Conservation (phyloP, 805 yeast species). For the Myxozyma monticola region DNA sequence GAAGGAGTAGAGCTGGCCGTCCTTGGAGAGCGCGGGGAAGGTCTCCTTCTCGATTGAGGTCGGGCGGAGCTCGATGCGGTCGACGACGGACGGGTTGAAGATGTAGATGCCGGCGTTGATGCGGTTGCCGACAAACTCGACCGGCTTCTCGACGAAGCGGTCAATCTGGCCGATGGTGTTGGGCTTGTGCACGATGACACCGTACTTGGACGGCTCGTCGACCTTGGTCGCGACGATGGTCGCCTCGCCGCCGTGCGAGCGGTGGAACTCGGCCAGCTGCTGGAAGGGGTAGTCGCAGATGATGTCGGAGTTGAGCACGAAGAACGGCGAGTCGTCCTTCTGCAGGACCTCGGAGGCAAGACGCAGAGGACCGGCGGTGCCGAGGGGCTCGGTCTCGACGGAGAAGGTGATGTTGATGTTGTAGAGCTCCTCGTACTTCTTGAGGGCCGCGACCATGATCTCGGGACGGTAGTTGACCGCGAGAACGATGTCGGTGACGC, state of each 20-base stretch:
- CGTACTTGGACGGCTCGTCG: slow-evolving; percentile 98
- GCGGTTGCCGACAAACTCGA: slow-evolving; percentile 99
- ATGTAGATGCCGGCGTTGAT: slow-evolving; percentile 99
- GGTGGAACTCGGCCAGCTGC: slow-evolving; percentile 90
- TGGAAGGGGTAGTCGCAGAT: slow-evolving; percentile 97
- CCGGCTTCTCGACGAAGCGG: slow-evolving; percentile 99
- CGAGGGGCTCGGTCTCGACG: slow-evolving; percentile 98
- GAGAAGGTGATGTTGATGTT: slow-evolving; percentile 95
- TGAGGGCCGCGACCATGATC: slow-evolving; percentile 93
- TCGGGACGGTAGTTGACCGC: slow-evolving; percentile 99
- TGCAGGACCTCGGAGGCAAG: slow-evolving; percentile 90
- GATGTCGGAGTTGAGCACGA: slow-evolving; percentile 96
- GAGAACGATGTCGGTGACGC: slow-evolving; percentile 96
- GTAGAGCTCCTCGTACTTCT: slow-evolving; percentile 91
- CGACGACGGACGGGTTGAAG: slow-evolving; percentile 95
- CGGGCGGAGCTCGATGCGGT: slow-evolving; percentile 95
- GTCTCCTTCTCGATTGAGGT: slow-evolving; percentile 99
- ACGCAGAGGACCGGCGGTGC: slow-evolving; percentile 99
- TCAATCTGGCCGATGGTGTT: slow-evolving; percentile 93
- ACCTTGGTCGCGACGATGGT: slow-evolving; percentile 99
- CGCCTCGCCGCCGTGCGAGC: slow-evolving; percentile 94
- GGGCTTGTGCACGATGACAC: slow-evolving; percentile 98
- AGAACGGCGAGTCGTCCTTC: slow-evolving; percentile 95
- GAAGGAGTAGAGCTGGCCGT: slow-evolving; percentile 85
- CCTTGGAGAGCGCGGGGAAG: slow-evolving; percentile 92